A percentile compares a stretch with the other conserved stretches of the same genome.
Evolutionary conservation across 2,329 filamentous ascomycete genomes (phyloP).

Genomic region (Trichoderma brevicompactum): DNA sequence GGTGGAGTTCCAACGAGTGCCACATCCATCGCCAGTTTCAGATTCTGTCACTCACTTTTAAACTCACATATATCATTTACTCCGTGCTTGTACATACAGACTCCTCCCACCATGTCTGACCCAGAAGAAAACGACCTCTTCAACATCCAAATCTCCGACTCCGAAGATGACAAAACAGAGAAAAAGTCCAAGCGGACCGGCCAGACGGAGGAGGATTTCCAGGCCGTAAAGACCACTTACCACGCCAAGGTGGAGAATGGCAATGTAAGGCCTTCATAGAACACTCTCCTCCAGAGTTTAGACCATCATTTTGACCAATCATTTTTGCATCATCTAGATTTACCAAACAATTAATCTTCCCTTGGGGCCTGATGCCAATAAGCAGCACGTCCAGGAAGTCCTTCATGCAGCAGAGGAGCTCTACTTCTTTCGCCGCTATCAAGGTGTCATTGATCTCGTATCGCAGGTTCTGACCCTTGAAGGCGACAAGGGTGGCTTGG

Average conservation of each 20-base stretch:
- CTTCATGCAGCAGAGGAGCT: constrained; percentile 62
- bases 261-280: constrained; percentile 48
- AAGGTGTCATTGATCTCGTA: constrained; percentile 51
- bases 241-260: constrained; percentile 58
- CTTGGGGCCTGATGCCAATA: constrained; percentile 44
- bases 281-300: not conserved
- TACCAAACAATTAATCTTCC: constrained; percentile 50
- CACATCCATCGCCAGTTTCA: not conserved
- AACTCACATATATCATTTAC: not conserved
- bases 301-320: not conserved
- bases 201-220: constrained; percentile 57
- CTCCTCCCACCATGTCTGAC: constrained; percentile 37
- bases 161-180: constrained; percentile 40
- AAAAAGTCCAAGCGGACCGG: constrained; percentile 43
- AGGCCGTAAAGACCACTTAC: constrained; percentile 51
- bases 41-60: not conserved
- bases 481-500: constrained; percentile 42
- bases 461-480: constrained; percentile 41
- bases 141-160: constrained; percentile 40
- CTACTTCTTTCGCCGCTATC: constrained; percentile 57
- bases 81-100: too few relatives aligned
- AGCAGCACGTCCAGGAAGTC: constrained; percentile 55
- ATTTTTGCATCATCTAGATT: constrained; percentile 43
- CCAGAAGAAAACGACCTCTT: constrained; percentile 38
- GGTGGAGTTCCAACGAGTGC: not conserved